Evolutionary conservation across 164 flowering plant genomes (phyloP), one percentile per base, ranked within the genome.

Genomic region (Buxus sempervirens): DNA sequence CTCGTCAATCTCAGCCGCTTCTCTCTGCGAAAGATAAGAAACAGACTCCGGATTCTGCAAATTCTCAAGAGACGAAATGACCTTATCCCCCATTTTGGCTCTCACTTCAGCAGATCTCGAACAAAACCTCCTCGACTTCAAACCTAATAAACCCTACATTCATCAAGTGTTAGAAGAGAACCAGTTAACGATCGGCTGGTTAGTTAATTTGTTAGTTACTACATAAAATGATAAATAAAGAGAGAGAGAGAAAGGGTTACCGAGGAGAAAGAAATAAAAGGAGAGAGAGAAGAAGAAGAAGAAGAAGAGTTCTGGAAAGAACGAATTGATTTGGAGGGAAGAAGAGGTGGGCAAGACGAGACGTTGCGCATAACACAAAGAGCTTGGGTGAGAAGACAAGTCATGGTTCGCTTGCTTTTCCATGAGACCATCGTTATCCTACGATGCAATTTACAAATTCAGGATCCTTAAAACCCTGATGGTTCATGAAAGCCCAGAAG

Each of bases 1-100:
- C 76, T 94, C 95, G 72, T 91, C 96, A 56, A 94, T 70, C 79
- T 91, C 92, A 0, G 90, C 96, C 0, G 96, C 95, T 54, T 91
- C 90, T 51, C 73, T 76, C 84, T 88, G 96, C 56, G 80, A 69
- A 7, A 94, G 76, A 67, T 87, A 89, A 51, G 96, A 78, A 5
- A 90, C 73, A 21, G 78, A 58, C 0, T 80, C 89, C 41, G 73
- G 53, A 65, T 60, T 60, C 69, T 76, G 78, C 74, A 77, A 61
- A 66, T 57, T 75, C 62, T 62, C 73, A 0, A 72, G 56, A 23
- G 78, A 54, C 4, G 75, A 69, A 41, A 66, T 66, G 13, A 62
- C 62, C 60, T 60, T 69, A 27, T 71, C 79, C 38, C 65, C 72
- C 84, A 78, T 68, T 67, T n/a, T n/a, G n/a, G 15, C 61, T 54